A percentile compares a stretch with the other conserved stretches of the same genome.
These are phyloP conservation scores for Paecilomyces sp. DNA, from an alignment of 2,329 filamentous ascomycete species.

Conservation along the genomic window DNA sequence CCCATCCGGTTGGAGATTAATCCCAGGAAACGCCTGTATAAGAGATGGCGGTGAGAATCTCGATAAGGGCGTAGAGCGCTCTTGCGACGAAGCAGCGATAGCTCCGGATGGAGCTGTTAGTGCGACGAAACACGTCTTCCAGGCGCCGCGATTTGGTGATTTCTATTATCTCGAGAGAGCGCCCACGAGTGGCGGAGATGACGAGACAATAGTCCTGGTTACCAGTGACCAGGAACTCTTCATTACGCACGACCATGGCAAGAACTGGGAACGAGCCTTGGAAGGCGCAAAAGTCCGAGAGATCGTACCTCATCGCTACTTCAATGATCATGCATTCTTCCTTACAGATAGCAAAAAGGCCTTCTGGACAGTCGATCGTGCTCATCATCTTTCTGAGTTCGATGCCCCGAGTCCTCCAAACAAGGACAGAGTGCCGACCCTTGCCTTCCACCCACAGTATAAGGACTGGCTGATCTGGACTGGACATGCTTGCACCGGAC, in stretches of 20 bases:
- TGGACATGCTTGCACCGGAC: constrained; percentile 62
- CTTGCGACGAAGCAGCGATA: constrained; percentile 60
- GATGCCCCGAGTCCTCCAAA: constrained; percentile 59
- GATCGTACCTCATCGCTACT: constrained; percentile 72
- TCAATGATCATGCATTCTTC: constrained; percentile 82
- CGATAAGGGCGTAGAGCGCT: constrained; percentile 64
- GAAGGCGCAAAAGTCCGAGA: constrained; percentile 60
- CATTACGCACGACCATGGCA: constrained; percentile 79
- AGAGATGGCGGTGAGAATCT: constrained; percentile 55
- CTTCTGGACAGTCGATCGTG: constrained; percentile 76
- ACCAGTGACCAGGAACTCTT: constrained; percentile 57
- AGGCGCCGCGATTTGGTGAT: constrained; percentile 48
- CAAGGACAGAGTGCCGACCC: constrained; percentile 43
- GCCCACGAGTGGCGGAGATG: constrained; percentile 54
- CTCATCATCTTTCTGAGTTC: constrained; percentile 66
- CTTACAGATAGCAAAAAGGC: constrained; percentile 62
- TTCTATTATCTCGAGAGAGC: constrained; percentile 75
- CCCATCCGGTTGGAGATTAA: constrained; percentile 84
- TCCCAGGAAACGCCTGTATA: constrained; percentile 73
- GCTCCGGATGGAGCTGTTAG: constrained; percentile 59
- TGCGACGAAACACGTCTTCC: constrained; percentile 55
- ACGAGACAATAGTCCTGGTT: constrained; percentile 66
- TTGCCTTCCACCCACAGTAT: constrained; percentile 75
- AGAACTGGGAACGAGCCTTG: constrained; percentile 69
- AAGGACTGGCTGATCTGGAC: constrained; percentile 92